A percentile compares a stretch with the other conserved stretches of the same genome.
These are phyloP conservation scores for Colletotrichum magnum DNA, from an alignment of 2,329 filamentous ascomycete genomes.

Conservation along the genomic window DNA sequence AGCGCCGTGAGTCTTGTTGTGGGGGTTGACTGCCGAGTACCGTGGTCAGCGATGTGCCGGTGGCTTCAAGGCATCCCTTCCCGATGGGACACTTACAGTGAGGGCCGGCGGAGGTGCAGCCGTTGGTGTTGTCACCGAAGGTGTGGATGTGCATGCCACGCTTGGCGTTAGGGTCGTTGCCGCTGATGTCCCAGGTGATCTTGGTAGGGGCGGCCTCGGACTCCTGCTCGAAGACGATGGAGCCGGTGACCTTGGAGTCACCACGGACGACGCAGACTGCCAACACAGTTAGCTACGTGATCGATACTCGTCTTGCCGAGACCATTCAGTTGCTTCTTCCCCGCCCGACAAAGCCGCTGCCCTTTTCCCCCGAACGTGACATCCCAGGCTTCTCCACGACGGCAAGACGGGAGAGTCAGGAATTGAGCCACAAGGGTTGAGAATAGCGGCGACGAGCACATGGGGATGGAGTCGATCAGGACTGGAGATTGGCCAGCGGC, in stretches of 20 bases:
- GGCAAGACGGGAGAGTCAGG: constrained; percentile 24
- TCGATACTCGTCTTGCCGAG: constrained; percentile 43
- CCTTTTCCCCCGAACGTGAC: background rate
- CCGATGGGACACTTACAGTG: constrained; percentile 79
- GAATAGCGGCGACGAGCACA: constrained; percentile 25
- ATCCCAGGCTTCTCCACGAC: constrained; percentile 30
- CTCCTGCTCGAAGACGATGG: constrained; percentile 94
- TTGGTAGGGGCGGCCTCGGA: constrained; percentile 86
- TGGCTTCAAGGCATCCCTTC: background rate
- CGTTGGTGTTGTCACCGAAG: constrained; percentile 99
- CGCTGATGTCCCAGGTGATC: constrained; percentile 92
- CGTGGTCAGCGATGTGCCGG: constrained; percentile 11
- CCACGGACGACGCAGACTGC: constrained; percentile 96
- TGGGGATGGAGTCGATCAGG: constrained; percentile 20
- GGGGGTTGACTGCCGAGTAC: constrained; percentile 86
- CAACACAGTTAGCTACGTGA: constrained; percentile 40
- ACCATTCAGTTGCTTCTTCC: background rate
- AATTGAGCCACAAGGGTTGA: constrained; percentile 26
- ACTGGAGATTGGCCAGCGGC: constrained; percentile 36
- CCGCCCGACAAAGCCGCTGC: background rate
- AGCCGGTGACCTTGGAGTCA: constrained; percentile 95
- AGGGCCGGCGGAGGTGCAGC: constrained; percentile 97
- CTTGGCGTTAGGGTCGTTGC: constrained; percentile 94
- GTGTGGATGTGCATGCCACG: constrained; percentile 99
- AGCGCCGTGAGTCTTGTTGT: constrained; percentile 91